Percentiles rank a stretch among this genome's conserved stretches.
phyloP scores from a whole-genome alignment of 2,329 filamentous ascomycete species.

The Acrocalymma vagum region DNA sequence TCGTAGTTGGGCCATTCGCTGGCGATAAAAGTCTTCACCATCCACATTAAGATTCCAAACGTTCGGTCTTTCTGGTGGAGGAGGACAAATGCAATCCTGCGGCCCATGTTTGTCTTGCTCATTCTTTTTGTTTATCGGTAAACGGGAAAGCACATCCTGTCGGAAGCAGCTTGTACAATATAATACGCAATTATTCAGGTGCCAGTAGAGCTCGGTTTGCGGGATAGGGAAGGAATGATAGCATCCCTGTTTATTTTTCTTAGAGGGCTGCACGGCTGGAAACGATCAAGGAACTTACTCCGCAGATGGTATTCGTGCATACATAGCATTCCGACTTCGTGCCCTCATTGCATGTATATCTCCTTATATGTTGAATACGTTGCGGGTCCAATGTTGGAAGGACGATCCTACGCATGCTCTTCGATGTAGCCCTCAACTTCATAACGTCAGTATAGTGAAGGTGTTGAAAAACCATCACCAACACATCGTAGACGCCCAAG shows the following conservation, averaged over 20 bases:
- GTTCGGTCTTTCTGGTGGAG: constrained; percentile 6
- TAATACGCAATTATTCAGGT: constrained; percentile 28
- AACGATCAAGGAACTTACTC: too few species aligned
- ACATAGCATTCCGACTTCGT: constrained; percentile 26
- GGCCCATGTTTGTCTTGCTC: background rate
- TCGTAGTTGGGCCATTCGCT: background rate
- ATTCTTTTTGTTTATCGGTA: too few species aligned
- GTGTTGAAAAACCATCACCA: constrained; percentile 30
- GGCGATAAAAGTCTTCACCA: constrained; percentile 4
- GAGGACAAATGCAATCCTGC: constrained; percentile 22
- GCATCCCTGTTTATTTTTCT: constrained; percentile 13
- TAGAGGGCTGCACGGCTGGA: background rate
- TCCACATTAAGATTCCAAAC: constrained; percentile 5
- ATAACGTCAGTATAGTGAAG: constrained; percentile 37
- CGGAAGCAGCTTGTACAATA: constrained; percentile 34
- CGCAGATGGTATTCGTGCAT: constrained; percentile 31
- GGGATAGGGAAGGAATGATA: constrained; percentile 8
- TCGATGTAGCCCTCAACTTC: constrained; percentile 30
- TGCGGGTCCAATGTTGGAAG: constrained; percentile 26
- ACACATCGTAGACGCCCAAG: constrained; percentile 38
- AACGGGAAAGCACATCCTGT: constrained; percentile 3
- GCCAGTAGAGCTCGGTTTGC: constrained; percentile 18
- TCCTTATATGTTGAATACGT: constrained; percentile 24
- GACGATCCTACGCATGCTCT: constrained; percentile 30
- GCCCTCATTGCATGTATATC: constrained; percentile 26